These are phyloP conservation scores for Vairimorpha necatrix DNA, from an alignment of 371 early-diverging fungal species.

Conservation along the genomic window DNA sequence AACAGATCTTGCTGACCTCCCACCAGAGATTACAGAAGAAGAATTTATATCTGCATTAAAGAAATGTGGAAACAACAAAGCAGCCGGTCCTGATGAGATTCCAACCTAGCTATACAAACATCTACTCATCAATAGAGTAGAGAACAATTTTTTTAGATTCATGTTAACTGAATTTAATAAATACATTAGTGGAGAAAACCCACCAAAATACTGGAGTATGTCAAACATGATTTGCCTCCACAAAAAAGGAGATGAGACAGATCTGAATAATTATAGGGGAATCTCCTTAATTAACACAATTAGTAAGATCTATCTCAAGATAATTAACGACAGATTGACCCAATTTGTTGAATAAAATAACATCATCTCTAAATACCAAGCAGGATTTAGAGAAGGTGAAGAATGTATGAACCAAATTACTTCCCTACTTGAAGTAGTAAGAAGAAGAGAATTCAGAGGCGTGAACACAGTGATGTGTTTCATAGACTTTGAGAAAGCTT, in stretches of 20 bases:
- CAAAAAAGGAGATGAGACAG: conserved; percentile 37
- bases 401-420: no score
- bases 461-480: no score
- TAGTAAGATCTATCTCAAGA: conserved; percentile 19
- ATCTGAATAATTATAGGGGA: conserved; percentile 42
- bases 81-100: neutral
- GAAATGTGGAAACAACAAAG: conserved; percentile 12
- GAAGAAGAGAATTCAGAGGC: no score
- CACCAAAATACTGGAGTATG: conserved; percentile 18
- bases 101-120: neutral
- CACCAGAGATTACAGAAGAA: neutral
- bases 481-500: no score
- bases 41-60: conserved; percentile 8
- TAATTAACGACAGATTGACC: conserved; percentile 15
- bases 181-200: neutral
- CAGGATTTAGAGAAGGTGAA: no score
- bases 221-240: conserved; percentile 22
- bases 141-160: conserved; percentile 1
- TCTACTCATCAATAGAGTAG: neutral
- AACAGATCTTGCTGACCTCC: neutral
- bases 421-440: conserved; percentile 1
- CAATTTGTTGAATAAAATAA: neutral
- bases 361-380: conserved; percentile 3
- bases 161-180: conserved; percentile 1
- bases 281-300: conserved; percentile 28